Base-by-base conservation (phyloP, 257 asterid species). In the Nicotiana attenuata region DNA sequence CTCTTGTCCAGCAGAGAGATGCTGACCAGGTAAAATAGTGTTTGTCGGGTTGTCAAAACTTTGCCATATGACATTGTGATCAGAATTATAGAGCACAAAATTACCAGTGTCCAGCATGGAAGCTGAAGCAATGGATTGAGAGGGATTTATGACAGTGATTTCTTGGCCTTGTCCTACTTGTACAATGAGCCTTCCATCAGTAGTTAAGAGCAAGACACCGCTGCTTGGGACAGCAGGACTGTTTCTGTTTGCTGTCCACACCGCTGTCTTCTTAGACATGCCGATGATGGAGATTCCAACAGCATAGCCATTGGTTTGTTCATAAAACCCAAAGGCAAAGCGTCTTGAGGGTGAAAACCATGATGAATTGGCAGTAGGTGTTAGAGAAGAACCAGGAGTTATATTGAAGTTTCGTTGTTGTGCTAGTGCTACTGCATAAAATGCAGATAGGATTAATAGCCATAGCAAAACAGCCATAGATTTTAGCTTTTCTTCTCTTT, bases 81-180 rank as follows among this genome's bases (percentile, higher is more conserved):
- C 35, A 7, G 85, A 78, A 75, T 73, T 8, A 47, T 89, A 90
- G 22, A 92, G 82, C 50, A 89, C 93, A 24, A 90, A 89, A 82
- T 92, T 90, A 0, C 94, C 97, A n/a, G 63, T 85, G 55, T 92
- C 89, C 9, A 81, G 87, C 89, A 92, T 88, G 9, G 91, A 84
- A 35, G 91, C 94, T 2, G 68, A 65, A 3, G 85, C 71, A 20
- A 87, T 82, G 3, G 83, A 16, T 24, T 7, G 68, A 11, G 80
- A 2, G 13, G 69, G 52, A 63, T 3, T 55, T 3, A 17, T 80
- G 28, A 90, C 61, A 10, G 8, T 0, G 2, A 82, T 28, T 4
- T 47, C 80, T 50, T 63, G 81, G 13, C 19, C 78, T 82, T 17
- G 55, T 17, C 78, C 76, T 57, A 17, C 57, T 63, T 77, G 85